Evolutionary conservation across 495 filamentous ascomycete genomes (phyloP).

Genomic region (Penicillium turbatum): DNA sequence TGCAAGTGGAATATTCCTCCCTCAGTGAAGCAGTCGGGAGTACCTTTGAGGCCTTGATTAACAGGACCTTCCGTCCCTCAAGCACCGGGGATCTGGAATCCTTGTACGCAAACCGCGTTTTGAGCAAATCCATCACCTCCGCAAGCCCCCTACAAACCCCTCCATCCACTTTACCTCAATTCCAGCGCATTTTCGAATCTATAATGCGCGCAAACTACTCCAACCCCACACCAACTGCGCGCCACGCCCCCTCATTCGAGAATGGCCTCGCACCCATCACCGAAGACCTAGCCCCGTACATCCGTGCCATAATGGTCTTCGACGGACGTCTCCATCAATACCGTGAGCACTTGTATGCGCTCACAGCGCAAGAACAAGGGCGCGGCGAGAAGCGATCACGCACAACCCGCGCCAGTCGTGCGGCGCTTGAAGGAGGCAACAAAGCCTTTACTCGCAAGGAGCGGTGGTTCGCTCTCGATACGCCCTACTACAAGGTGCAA

Average conservation of each 20-base stretch:
- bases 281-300: constrained; percentile 78
- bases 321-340: constrained; percentile 67
- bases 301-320: constrained; percentile 72
- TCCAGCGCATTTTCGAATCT: constrained; percentile 33
- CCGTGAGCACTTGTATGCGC: constrained; percentile 55
- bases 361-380: constrained; percentile 51
- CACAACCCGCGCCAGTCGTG: constrained; percentile 73
- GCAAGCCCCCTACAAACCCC: constrained; percentile 11
- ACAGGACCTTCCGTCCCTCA: constrained; percentile 31
- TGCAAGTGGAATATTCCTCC: constrained; percentile 38
- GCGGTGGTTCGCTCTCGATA: constrained; percentile 67
- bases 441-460: constrained; percentile 69
- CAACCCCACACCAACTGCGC: constrained; percentile 26
- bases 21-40: constrained; percentile 32
- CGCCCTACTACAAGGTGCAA: constrained; percentile 60
- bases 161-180: constrained; percentile 14
- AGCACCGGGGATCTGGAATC: constrained; percentile 20
- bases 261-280: constrained; percentile 57
- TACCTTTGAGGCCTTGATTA: constrained; percentile 34
- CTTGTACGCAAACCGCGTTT: constrained; percentile 22
- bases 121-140: constrained; percentile 19
- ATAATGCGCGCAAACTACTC: constrained; percentile 32
- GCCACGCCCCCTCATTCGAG: constrained; percentile 62
- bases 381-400: constrained; percentile 56
- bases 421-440: constrained; percentile 75